Percentiles rank a stretch among this genome's conserved stretches.
Evolutionary conservation across 768 basidiomycete genomes (phyloP).

Genomic region (Lactarius psammicola): DNA sequence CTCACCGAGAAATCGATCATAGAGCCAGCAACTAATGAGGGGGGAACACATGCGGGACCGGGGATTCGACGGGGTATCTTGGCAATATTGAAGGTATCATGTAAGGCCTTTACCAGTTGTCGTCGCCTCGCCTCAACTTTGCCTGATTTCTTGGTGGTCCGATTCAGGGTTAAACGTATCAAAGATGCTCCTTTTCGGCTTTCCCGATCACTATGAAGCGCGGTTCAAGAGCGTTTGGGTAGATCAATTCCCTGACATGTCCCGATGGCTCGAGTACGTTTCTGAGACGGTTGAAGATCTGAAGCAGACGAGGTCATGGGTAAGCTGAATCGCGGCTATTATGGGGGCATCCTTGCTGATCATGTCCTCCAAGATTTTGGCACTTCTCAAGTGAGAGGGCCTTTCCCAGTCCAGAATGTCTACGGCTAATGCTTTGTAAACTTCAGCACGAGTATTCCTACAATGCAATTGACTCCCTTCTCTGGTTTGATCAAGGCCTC

Average conservation of each 20-base stretch:
- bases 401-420: not conserved
- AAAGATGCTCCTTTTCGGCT: conserved; percentile 65
- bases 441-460: not conserved
- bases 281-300: not conserved
- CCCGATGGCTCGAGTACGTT: not conserved
- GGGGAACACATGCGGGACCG: conserved; percentile 37
- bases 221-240: not conserved
- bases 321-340: not conserved
- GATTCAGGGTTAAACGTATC: conserved; percentile 62
- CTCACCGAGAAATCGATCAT: not conserved
- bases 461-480: not conserved
- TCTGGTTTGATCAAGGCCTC: not conserved
- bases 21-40: not conserved
- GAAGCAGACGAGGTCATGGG: not conserved
- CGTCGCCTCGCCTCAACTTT: not conserved
- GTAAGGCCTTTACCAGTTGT: conserved; percentile 39
- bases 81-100: conserved; percentile 55
- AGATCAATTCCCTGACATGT: too few relatives aligned
- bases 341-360: not conserved
- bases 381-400: not conserved
- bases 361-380: not conserved
- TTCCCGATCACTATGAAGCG: conserved; percentile 35
- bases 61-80: conserved; percentile 46
- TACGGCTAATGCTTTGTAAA: not conserved
- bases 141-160: conserved; percentile 7